These are phyloP conservation scores for Cutaneotrichosporon cavernicola DNA, from an alignment of 1,284 basidiomycete genomes.

Conservation along the genomic window DNA sequence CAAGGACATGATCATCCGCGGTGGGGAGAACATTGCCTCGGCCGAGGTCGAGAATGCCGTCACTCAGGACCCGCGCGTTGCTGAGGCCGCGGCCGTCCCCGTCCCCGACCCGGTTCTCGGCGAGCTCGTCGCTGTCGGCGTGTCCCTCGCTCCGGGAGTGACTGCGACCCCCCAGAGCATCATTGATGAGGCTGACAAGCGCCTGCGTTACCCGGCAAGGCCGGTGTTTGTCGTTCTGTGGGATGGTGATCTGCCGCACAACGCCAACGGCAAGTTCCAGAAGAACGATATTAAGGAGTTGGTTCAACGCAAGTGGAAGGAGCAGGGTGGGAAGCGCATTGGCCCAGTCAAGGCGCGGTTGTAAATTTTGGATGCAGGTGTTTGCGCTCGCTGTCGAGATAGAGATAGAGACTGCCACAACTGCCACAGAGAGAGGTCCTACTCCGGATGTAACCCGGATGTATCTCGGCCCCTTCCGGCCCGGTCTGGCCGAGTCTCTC, in stretches of 20 bases:
- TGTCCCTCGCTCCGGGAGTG: constrained; percentile 30
- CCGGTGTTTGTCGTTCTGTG: constrained; percentile 22
- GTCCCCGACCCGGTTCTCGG: constrained; percentile 42
- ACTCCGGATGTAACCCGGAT: too few relatives aligned
- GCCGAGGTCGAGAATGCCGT: constrained; percentile 48
- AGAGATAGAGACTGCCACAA: not conserved
- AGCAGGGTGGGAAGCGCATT: constrained; percentile 16
- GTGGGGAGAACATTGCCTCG: constrained; percentile 50
- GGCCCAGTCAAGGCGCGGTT: constrained; percentile 17
- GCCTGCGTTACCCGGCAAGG: constrained; percentile 24
- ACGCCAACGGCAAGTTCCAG: constrained; percentile 24
- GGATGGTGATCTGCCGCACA: constrained; percentile 17
- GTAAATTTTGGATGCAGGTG: constrained; percentile 6
- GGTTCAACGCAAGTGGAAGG: constrained; percentile 20
- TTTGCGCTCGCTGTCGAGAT: not conserved
- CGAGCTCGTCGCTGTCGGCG: constrained; percentile 43
- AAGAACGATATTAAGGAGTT: constrained; percentile 27
- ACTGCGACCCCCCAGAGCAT: constrained; percentile 16
- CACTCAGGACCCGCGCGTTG: constrained; percentile 35
- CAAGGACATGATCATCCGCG: constrained; percentile 46
- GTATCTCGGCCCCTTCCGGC: too few relatives aligned
- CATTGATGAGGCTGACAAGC: constrained; percentile 19
- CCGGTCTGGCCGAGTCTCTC: too few relatives aligned
- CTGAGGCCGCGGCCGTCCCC: constrained; percentile 41
- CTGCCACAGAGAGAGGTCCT: too few relatives aligned